Evolutionary conservation across 2,329 filamentous ascomycete genomes (phyloP).

Genomic region (Fusarium nygamai): DNA sequence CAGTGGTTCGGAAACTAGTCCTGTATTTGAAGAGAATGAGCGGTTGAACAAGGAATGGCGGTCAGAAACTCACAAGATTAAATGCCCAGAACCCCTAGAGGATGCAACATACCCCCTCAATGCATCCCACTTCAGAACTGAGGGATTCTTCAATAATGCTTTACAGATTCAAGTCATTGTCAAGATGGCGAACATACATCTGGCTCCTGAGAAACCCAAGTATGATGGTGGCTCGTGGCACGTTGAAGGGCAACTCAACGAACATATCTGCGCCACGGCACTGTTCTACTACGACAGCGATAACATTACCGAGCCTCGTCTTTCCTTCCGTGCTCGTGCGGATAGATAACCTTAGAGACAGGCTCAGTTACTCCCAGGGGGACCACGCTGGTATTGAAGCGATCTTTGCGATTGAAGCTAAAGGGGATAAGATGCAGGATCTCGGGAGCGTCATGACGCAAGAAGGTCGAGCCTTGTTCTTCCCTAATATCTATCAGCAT

Average conservation of each 20-base stretch:
- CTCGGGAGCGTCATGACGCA: slow-evolving; percentile 59
- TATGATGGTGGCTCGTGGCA: slow-evolving; percentile 66
- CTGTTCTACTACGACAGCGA: slow-evolving; percentile 70
- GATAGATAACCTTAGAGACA: slow-evolving; percentile 42
- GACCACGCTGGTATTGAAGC: slow-evolving; percentile 47
- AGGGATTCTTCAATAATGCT: slow-evolving; percentile 42
- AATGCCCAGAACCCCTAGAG: background rate
- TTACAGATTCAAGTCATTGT: slow-evolving; percentile 67
- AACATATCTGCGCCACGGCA: slow-evolving; percentile 70
- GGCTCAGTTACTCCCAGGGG: slow-evolving; percentile 45
- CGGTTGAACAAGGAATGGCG: background rate
- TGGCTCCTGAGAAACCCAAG: slow-evolving; percentile 66
- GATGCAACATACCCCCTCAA: slow-evolving; percentile 14
- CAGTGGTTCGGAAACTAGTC: background rate
- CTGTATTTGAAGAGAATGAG: background rate
- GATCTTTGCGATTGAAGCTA: slow-evolving; percentile 47
- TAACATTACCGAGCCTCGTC: slow-evolving; percentile 64
- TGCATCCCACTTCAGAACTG: slow-evolving; percentile 33
- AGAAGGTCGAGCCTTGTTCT: slow-evolving; percentile 61
- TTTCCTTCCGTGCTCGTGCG: slow-evolving; percentile 60
- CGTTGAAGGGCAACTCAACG: slow-evolving; percentile 66
- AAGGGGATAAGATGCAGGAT: slow-evolving; percentile 42
- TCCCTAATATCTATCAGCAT: slow-evolving; percentile 65
- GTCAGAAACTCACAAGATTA: slow-evolving; percentile 7
- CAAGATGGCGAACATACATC: slow-evolving; percentile 69